A percentile compares a stretch with the other conserved stretches of the same genome.
These are phyloP conservation scores for Saccharomycopsis selenospora DNA, from an alignment of 805 yeast genomes.

Conservation along the genomic window DNA sequence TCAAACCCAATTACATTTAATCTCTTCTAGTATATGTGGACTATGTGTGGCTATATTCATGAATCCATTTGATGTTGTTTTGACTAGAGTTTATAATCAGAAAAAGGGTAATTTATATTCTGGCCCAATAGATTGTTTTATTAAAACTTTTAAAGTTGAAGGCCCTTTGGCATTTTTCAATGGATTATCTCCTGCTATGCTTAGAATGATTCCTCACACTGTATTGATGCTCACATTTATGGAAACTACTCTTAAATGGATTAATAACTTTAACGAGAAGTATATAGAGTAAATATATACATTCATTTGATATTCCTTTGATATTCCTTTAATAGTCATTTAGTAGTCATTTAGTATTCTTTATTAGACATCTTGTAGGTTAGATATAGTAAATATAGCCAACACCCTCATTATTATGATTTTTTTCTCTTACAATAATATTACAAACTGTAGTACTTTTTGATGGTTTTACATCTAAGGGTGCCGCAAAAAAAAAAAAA, in stretches of 20 bases:
- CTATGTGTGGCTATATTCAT: constrained; percentile 88
- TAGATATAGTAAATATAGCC: too few relatives aligned
- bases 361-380: too few relatives aligned
- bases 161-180: constrained; percentile 87
- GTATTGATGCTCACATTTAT: constrained; percentile 82
- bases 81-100: constrained; percentile 94
- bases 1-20: constrained; percentile 64
- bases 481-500: too few relatives aligned
- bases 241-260: constrained; percentile 84
- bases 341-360: too few relatives aligned
- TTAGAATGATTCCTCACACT: constrained; percentile 94
- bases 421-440: too few relatives aligned
- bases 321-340: too few relatives aligned
- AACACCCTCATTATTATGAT: too few relatives aligned
- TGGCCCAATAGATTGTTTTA: constrained; percentile 84
- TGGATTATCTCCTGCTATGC: constrained; percentile 89
- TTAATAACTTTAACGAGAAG: constrained; percentile 21
- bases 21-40: constrained; percentile 74
- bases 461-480: too few relatives aligned
- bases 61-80: constrained; percentile 96
- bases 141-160: constrained; percentile 74
- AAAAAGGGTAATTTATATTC: constrained; percentile 69
- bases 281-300: not conserved
- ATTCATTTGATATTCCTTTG: not conserved
- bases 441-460: too few relatives aligned